phyloP scores from a whole-genome alignment of 306 rosid species.

The Quercus gilva region DNA sequence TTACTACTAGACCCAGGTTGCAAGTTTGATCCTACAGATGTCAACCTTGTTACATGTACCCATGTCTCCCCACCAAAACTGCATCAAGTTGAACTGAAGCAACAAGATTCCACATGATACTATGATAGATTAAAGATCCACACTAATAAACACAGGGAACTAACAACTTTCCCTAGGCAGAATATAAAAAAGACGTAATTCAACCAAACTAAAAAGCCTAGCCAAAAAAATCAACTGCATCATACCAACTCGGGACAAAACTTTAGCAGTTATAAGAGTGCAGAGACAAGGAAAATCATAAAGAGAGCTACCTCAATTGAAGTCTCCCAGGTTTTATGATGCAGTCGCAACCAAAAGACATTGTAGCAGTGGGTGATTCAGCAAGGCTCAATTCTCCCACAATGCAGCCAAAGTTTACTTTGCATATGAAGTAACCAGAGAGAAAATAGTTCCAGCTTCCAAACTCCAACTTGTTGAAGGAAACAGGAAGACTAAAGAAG shows the following conservation, averaged over 20 bases:
- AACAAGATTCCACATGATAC: background rate
- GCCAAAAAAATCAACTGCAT: conserved; percentile 14
- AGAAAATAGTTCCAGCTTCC: conserved; percentile 45
- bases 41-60: background rate
- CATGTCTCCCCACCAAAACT: background rate
- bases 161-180: background rate
- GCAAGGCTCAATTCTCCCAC: conserved; percentile 56
- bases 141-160: background rate
- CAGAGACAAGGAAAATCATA: conserved; percentile 15
- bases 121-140: background rate
- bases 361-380: conserved; percentile 50
- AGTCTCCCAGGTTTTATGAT: conserved; percentile 43
- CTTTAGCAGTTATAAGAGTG: conserved; percentile 7
- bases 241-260: conserved; percentile 11
- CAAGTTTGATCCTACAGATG: background rate
- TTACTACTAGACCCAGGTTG: background rate
- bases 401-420: conserved; percentile 54
- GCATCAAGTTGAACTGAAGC: conserved; percentile 4
- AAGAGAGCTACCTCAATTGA: conserved; percentile 67
- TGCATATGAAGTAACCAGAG: conserved; percentile 39
- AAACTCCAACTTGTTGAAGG: conserved; percentile 43
- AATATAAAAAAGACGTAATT: background rate
- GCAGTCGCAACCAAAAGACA: conserved; percentile 40
- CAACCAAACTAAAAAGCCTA: background rate
- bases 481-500: conserved; percentile 34